These are phyloP conservation scores for Claviceps quebecensis DNA, from an alignment of 2,329 filamentous ascomycete species.

Conservation along the genomic window DNA sequence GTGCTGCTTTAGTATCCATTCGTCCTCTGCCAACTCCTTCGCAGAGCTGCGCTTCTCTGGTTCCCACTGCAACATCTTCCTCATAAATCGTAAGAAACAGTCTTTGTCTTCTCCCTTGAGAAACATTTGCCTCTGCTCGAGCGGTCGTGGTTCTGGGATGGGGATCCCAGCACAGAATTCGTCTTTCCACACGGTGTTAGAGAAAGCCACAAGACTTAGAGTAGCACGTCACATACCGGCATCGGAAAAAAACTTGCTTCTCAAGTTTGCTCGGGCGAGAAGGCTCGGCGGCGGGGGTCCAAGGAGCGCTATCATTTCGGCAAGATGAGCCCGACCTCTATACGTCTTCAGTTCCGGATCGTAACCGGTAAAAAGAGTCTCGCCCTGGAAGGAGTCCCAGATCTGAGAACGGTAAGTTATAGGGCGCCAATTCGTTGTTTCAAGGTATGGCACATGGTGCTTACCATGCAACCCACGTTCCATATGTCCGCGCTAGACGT, in stretches of 20 bases:
- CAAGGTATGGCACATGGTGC: not conserved
- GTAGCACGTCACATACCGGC: constrained; percentile 13
- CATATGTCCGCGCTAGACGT: constrained; percentile 35
- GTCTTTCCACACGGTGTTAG: no score
- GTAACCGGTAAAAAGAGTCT: constrained; percentile 26
- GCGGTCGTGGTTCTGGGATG: no score
- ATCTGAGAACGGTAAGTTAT: constrained; percentile 18
- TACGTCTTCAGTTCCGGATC: constrained; percentile 26
- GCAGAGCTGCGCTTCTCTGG: no score
- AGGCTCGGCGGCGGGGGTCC: constrained; percentile 23
- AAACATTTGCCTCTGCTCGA: no score
- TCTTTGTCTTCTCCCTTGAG: no score
- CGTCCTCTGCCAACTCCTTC: no score
- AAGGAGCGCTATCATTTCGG: constrained; percentile 23
- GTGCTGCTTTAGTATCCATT: no score
- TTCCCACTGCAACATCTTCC: no score
- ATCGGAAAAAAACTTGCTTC: constrained; percentile 24
- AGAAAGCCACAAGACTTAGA: no score
- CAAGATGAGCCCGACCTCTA: constrained; percentile 30
- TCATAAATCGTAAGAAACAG: no score
- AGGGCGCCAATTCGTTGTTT: not conserved
- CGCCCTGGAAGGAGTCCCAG: constrained; percentile 34
- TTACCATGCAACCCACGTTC: constrained; percentile 36
- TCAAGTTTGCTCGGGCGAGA: constrained; percentile 17
- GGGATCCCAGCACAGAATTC: no score